phyloP scores from a whole-genome alignment of 306 rosid species.

The Citrullus mucosospermus region DNA sequence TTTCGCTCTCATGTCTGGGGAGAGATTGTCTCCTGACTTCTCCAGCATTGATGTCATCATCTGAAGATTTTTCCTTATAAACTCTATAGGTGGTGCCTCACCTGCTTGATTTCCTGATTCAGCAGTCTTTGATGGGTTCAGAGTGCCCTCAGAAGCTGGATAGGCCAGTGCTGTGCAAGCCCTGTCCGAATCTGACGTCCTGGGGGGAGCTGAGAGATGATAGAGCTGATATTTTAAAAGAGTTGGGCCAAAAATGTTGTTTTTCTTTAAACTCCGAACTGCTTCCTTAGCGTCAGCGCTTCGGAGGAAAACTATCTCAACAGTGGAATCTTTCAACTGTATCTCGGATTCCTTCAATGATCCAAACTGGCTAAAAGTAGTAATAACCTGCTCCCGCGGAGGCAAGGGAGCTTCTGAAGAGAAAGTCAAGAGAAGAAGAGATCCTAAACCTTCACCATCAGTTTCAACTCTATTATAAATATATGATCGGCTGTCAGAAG shows the following conservation, averaged over 20 bases:
- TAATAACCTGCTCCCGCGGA: slow-evolving; percentile 47
- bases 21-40: slow-evolving; percentile 36
- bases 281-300: slow-evolving; percentile 56
- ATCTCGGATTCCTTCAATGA: slow-evolving; percentile 60
- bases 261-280: slow-evolving; percentile 32
- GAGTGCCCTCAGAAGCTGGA: slow-evolving; percentile 12
- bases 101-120: slow-evolving; percentile 15
- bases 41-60: slow-evolving; percentile 61
- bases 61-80: slow-evolving; percentile 54
- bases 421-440: slow-evolving; percentile 47
- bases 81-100: slow-evolving; percentile 37
- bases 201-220: slow-evolving; percentile 23
- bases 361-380: slow-evolving; percentile 61
- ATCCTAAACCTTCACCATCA: slow-evolving; percentile 27
- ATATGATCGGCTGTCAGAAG: slow-evolving; percentile 11
- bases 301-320: slow-evolving; percentile 47
- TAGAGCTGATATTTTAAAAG: slow-evolving; percentile 41
- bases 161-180: slow-evolving; percentile 9
- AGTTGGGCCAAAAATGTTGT: slow-evolving; percentile 41
- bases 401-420: slow-evolving; percentile 45
- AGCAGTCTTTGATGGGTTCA: slow-evolving; percentile 7
- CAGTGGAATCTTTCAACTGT: slow-evolving; percentile 24
- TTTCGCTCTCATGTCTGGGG: slow-evolving; percentile 47
- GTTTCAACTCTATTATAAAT: slow-evolving; percentile 18
- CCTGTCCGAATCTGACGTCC: slow-evolving; percentile 5